Conservation (phyloP, 2,329 filamentous ascomycete species). For the Fusarium solani-melongenae region DNA sequence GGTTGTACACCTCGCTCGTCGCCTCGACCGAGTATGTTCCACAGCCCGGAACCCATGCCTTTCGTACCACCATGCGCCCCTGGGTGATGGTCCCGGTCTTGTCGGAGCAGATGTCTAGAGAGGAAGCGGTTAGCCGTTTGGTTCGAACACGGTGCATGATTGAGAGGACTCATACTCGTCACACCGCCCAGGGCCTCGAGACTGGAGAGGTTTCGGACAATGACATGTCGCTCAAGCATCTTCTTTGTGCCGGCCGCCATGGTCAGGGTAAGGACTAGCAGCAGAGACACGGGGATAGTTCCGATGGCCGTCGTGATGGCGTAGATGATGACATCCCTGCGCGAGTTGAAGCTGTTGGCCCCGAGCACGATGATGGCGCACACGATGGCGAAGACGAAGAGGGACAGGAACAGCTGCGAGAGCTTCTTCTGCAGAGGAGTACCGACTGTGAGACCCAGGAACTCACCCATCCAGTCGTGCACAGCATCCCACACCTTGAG, state of each 20-base stretch:
- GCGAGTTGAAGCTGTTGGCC: conserved; percentile 45
- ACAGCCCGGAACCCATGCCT: conserved; percentile 46
- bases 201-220: conserved; percentile 59
- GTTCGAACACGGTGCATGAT: conserved; percentile 9
- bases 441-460: conserved; percentile 63
- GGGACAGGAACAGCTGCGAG: conserved; percentile 72
- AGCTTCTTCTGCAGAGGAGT: conserved; percentile 77
- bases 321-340: conserved; percentile 51
- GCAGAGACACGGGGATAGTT: conserved; percentile 59
- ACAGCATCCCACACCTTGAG: not conserved
- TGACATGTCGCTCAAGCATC: conserved; percentile 60
- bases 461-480: conserved; percentile 45
- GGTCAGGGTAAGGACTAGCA: conserved; percentile 63
- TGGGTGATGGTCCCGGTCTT: conserved; percentile 50
- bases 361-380: conserved; percentile 29
- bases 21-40: conserved; percentile 48
- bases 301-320: conserved; percentile 54
- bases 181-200: conserved; percentile 63
- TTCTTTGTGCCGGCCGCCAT: conserved; percentile 61
- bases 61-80: conserved; percentile 45
- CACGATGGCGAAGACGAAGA: conserved; percentile 47
- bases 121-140: not conserved
- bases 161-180: conserved; percentile 50
- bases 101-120: conserved; percentile 46
- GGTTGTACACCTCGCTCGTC: conserved; percentile 46